A percentile compares a stretch with the other conserved stretches of the same genome.
Conservation (phyloP, 441 rosid genomes). For the Adansonia gregorii region DNA sequence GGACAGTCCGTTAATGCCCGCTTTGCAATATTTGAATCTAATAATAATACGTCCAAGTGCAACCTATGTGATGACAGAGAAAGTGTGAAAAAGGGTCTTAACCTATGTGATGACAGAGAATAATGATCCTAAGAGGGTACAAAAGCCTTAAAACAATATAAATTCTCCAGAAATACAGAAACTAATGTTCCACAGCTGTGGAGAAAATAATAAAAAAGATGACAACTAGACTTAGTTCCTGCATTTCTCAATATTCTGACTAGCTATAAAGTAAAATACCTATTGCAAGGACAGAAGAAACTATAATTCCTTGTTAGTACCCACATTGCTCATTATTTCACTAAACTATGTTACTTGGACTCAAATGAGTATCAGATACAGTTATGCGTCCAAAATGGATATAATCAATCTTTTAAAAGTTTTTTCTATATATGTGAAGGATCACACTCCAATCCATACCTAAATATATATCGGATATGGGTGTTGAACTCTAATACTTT, state of each 20-base stretch:
- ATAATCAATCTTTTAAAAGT: neutral
- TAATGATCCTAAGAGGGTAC: neutral
- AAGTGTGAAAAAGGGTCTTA: neutral
- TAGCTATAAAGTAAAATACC: neutral
- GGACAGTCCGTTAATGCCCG: no score
- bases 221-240: neutral
- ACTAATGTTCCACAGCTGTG: constrained; percentile 4
- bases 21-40: neutral
- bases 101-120: no score
- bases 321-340: neutral
- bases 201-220: constrained; percentile 2
- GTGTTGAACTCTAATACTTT: neutral
- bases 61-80: neutral
- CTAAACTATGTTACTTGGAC: no score
- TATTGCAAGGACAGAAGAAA: neutral
- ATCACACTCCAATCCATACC: no score
- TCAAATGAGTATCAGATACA: no score
- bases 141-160: neutral
- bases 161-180: neutral
- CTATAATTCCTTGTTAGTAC: neutral
- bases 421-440: no score
- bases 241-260: neutral
- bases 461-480: neutral
- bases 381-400: neutral
- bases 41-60: neutral